Percentiles rank a stretch among this genome's conserved stretches.
Conservation (phyloP, 176 grass and related monocot species). For the Oryza glaberrima region DNA sequence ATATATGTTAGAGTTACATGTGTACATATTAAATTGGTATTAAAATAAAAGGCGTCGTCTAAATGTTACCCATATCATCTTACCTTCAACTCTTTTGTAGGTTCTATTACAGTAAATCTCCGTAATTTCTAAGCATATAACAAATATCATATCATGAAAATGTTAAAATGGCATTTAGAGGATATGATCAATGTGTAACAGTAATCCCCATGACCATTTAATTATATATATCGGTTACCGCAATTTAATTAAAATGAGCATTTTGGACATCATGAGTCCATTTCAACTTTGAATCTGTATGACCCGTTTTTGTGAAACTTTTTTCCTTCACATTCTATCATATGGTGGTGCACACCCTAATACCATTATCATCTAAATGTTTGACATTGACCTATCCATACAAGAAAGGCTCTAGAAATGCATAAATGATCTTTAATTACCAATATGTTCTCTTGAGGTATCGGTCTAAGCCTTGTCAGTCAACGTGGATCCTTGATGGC, state of each 20-base stretch:
- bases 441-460: neutral
- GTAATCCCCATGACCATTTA: neutral
- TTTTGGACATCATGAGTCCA: neutral
- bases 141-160: neutral
- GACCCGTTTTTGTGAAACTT: neutral
- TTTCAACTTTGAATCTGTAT: neutral
- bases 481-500: conserved; percentile 30
- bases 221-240: neutral
- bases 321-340: neutral
- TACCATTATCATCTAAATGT: neutral
- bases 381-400: neutral
- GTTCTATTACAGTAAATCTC: no score
- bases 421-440: neutral
- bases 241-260: neutral
- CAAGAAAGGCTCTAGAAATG: neutral
- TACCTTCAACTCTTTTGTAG: no score
- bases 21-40: no score
- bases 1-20: no score
- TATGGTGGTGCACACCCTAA: neutral
- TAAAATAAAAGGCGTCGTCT: neutral
- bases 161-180: neutral
- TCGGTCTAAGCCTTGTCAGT: neutral
- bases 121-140: neutral
- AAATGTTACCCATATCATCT: neutral
- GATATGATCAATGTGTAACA: no score